Conservation (phyloP, 2,329 filamentous ascomycete species). For the Penicillium vulpinum region DNA sequence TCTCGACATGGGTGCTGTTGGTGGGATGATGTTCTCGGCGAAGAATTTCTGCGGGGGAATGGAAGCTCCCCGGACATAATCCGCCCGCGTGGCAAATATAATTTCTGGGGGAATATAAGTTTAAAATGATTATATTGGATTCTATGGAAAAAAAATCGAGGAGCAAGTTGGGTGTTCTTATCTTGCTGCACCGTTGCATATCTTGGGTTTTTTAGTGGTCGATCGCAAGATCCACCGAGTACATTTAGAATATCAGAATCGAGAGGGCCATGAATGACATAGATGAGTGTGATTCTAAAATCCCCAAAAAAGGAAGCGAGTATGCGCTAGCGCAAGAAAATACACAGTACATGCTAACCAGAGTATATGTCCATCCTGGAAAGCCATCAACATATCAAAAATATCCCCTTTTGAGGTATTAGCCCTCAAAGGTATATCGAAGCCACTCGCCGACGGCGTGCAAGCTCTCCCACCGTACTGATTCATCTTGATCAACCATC, state of each 20-base stretch:
- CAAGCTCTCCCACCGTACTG: constrained; percentile 88
- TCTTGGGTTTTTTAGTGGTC: constrained; percentile 20
- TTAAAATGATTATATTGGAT: background rate
- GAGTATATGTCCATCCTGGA: constrained; percentile 23
- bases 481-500: constrained; percentile 86
- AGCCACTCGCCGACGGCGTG: constrained; percentile 78
- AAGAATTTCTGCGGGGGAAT: constrained; percentile 26
- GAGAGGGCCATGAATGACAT: background rate
- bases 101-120: constrained; percentile 2
- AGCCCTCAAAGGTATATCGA: constrained; percentile 65
- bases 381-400: constrained; percentile 14
- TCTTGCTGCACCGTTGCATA: background rate
- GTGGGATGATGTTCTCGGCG: constrained; percentile 9
- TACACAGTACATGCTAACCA: constrained; percentile 21
- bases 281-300: constrained; percentile 3
- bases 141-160: background rate
- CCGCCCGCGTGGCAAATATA: constrained; percentile 17
- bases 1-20: constrained; percentile 36
- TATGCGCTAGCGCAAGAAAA: constrained; percentile 25
- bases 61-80: constrained; percentile 9
- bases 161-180: background rate
- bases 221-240: constrained; percentile 22
- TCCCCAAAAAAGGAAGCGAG: constrained; percentile 13
- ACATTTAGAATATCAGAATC: background rate
- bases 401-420: constrained; percentile 15